phyloP scores from a whole-genome alignment of 202 grass and related monocot genomes.

The Carex arenaria region DNA sequence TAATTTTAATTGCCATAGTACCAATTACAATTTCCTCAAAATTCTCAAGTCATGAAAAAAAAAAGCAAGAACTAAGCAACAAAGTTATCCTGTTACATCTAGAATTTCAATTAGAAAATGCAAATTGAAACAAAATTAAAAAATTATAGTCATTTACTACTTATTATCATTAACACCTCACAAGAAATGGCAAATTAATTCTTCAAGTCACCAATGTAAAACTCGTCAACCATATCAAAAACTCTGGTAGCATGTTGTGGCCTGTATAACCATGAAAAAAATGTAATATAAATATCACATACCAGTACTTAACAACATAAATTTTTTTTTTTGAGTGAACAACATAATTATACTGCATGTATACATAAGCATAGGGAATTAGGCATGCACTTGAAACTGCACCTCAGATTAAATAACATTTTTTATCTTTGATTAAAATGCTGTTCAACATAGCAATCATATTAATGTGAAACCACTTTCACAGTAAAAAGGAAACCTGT shows the following conservation, averaged over 20 bases:
- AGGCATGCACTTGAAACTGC: neutral
- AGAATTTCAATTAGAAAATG: neutral
- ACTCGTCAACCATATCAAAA: constrained; percentile 82
- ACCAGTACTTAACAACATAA: neutral
- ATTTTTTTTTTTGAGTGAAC: too few relatives aligned
- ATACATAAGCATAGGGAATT: neutral
- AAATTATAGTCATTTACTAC: neutral
- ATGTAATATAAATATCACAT: constrained; percentile 1
- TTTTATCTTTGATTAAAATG: neutral
- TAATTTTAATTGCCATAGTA: neutral
- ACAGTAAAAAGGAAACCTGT: neutral
- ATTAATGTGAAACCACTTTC: neutral
- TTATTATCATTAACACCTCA: neutral
- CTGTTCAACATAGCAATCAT: neutral
- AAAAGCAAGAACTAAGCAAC: neutral
- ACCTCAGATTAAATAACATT: neutral
- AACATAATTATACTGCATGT: neutral
- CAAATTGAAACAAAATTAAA: neutral
- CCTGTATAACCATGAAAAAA: constrained; percentile 33
- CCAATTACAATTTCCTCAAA: neutral
- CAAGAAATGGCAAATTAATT: constrained; percentile 11
- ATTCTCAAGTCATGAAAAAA: neutral
- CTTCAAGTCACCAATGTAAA: constrained; percentile 71
- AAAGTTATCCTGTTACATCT: neutral
- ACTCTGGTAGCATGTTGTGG: constrained; percentile 75